Evolutionary conservation across 148 eudicot species (phyloP).

Genomic region (Vaccinium darrowii): DNA sequence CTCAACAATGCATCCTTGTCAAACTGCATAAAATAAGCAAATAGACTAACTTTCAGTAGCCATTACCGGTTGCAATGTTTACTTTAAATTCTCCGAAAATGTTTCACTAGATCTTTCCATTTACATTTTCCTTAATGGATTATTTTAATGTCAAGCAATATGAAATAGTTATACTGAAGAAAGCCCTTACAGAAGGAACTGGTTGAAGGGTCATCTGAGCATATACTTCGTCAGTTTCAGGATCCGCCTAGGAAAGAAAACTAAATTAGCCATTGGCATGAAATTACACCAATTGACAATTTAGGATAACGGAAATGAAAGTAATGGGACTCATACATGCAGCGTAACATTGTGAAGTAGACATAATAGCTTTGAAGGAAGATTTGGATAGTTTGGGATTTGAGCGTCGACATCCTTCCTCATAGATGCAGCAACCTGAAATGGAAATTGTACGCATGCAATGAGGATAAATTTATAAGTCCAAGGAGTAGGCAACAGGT

Average conservation of each 20-base stretch:
- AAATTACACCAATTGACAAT: neutral
- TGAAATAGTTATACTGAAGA: neutral
- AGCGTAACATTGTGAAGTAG: conserved; percentile 82
- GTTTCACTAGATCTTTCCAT: neutral
- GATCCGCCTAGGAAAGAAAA: conserved; percentile 73
- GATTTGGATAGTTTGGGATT: conserved; percentile 85
- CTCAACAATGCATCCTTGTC: conserved; percentile 90
- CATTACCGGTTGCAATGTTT: neutral
- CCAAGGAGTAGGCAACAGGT: neutral
- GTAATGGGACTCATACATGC: conserved; percentile 49
- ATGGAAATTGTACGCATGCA: conserved; percentile 12
- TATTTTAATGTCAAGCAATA: neutral
- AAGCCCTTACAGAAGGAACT: conserved; percentile 66
- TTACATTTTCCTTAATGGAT: neutral
- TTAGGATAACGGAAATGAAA: neutral
- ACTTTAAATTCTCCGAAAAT: neutral
- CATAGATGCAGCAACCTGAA: conserved; percentile 95
- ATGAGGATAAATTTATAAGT: conserved; percentile 1
- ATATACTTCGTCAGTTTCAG: conserved; percentile 99
- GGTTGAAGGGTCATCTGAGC: conserved; percentile 99
- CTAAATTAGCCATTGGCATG: neutral
- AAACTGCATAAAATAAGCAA: conserved; percentile 50
- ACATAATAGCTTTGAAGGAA: conserved; percentile 86
- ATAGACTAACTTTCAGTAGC: conserved; percentile 10
- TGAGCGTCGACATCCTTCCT: conserved; percentile 84